A percentile compares a stretch with the other conserved stretches of the same genome.
These are phyloP conservation scores for Tolypocladium tundrense DNA, from an alignment of 2,329 filamentous ascomycete species.

Conservation along the genomic window DNA sequence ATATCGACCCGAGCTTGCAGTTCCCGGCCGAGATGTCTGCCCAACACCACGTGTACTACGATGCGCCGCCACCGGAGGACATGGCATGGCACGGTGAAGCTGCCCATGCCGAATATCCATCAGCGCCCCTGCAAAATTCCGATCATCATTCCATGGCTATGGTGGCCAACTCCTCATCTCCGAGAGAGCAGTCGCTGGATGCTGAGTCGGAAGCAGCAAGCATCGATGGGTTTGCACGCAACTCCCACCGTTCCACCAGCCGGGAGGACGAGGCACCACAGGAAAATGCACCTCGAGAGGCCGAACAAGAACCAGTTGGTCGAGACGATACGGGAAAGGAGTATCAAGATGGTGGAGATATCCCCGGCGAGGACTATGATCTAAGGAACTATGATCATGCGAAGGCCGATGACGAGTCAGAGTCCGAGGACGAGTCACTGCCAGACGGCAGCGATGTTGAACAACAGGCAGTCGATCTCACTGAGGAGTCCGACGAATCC, in stretches of 20 bases:
- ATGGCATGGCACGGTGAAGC: not conserved
- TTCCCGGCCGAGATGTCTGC: conserved; percentile 1
- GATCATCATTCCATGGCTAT: not conserved
- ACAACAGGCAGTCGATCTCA: conserved; percentile 16
- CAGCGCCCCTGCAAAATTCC: not conserved
- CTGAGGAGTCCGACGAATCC: conserved; percentile 16
- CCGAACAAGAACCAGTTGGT: not conserved
- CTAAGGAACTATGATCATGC: conserved; percentile 20
- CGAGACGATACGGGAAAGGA: conserved; percentile 9
- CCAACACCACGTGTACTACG: not conserved
- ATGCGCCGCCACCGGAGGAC: not conserved
- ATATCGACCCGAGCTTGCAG: conserved; percentile 9
- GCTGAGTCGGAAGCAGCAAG: not conserved
- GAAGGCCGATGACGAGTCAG: conserved; percentile 20
- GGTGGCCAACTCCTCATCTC: not conserved
- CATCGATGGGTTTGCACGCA: not conserved
- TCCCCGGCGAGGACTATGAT: conserved; percentile 23
- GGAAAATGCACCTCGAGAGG: not conserved
- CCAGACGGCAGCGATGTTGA: conserved; percentile 7
- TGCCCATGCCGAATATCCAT: not conserved
- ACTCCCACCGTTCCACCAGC: not conserved
- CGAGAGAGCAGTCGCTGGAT: not conserved
- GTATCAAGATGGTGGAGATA: conserved; percentile 15
- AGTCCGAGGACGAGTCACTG: conserved; percentile 7
- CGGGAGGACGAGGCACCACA: not conserved